A percentile compares a stretch with the other conserved stretches of the same genome.
These are phyloP conservation scores for Globisporangium iwayamae DNA, from an alignment of 352 stramenopile genomes.

Conservation along the genomic window DNA sequence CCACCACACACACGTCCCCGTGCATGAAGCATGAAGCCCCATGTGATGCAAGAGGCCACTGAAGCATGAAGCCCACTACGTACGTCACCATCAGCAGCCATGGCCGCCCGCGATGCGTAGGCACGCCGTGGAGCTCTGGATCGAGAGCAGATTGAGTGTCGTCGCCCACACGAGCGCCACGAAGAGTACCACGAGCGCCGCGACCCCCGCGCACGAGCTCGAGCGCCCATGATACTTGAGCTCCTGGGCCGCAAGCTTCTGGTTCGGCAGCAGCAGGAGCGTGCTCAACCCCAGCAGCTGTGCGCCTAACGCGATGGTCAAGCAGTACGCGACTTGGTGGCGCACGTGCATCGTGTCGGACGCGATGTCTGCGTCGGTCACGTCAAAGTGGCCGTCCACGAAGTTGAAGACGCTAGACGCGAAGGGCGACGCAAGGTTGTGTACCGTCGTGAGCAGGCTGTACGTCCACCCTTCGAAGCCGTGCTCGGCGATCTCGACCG, in stretches of 20 bases:
- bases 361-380: slow-evolving; percentile 55
- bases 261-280: slow-evolving; percentile 50
- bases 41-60: neutral
- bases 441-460: slow-evolving; percentile 59
- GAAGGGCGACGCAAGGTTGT: slow-evolving; percentile 59
- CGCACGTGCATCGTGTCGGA: slow-evolving; percentile 53
- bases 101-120: slow-evolving; percentile 55
- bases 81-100: slow-evolving; percentile 27
- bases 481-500: slow-evolving; percentile 66
- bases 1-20: neutral
- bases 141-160: slow-evolving; percentile 55
- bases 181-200: slow-evolving; percentile 38
- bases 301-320: slow-evolving; percentile 31
- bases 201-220: slow-evolving; percentile 33
- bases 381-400: slow-evolving; percentile 52
- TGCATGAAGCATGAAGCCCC: neutral
- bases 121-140: slow-evolving; percentile 59
- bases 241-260: slow-evolving; percentile 59
- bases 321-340: slow-evolving; percentile 54
- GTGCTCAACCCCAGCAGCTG: slow-evolving; percentile 37
- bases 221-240: slow-evolving; percentile 52
- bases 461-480: slow-evolving; percentile 69
- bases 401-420: slow-evolving; percentile 49
- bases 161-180: slow-evolving; percentile 46
- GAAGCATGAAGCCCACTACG: neutral